Base-by-base conservation (phyloP, 192 early-diverging fungal species). In the Rhizophagus prolifer region DNA sequence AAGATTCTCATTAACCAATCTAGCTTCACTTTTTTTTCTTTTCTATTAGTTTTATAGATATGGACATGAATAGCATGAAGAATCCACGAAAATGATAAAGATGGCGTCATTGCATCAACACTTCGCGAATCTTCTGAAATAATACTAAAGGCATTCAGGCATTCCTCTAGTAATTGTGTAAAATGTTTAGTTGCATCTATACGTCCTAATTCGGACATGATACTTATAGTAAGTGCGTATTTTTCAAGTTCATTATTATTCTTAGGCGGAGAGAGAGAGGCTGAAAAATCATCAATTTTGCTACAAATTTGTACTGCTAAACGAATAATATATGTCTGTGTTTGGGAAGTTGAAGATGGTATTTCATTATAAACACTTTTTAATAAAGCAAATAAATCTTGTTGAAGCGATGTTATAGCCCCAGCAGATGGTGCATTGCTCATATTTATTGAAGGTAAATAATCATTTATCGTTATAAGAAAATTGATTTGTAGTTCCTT, bases 1-100 rank as follows among this genome's bases (percentile, higher is more conserved):
- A 89, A 70, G 4, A 88, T 78, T 28, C 84, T 77, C 30, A 86
- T 75, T 0, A 89, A 47, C 85, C 86, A 86, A 47, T 79, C 72
- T 36, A 84, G 23, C 2, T 79, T 60, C 67, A 69, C 47, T 5
- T 41, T 58, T 64, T 79, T 76, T 25, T 60, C 63, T 19, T 44
- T 81, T n/a, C 58, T 71, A 23, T 59, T 26, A n/a, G 47, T 13
- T 26, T 28, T 31, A 0, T 54, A 38, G n/a, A 78, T 60, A 36
- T 76, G 64, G 7, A 58, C 31, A 41, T 79, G 58, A 77, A 84
- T 82, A n/a, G 81, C 68, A 10, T 77, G 73, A 13, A 79, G 74
- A 13, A 84, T 67, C 50, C 80, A 79, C 1, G 83, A 80, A 66
- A 84, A 76, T 2, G 73, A 66, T 69, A 82, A 68, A 23, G 80